Conservation (phyloP, 2,329 filamentous ascomycete genomes). For the Fusarium oligoseptatum region DNA sequence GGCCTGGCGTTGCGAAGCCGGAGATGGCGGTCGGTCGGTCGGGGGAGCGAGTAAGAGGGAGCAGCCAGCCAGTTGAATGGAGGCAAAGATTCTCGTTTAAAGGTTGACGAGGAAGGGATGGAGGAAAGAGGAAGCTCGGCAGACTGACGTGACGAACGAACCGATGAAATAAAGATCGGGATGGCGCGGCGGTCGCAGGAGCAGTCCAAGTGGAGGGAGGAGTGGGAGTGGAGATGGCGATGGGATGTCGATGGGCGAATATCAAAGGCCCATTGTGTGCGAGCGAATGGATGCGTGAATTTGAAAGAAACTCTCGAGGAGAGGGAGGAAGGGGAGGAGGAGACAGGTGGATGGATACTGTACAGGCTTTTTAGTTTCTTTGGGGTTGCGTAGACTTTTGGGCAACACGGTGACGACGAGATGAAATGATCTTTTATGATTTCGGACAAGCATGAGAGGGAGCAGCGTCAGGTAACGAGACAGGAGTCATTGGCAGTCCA, state of each 20-base stretch:
- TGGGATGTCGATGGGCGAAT: conserved; percentile 16
- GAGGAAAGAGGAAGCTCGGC: not conserved
- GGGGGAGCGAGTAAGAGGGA: not conserved
- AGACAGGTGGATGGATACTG: not conserved
- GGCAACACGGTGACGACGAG: conserved; percentile 6
- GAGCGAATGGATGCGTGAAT: not conserved
- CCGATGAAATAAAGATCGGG: conserved; percentile 20
- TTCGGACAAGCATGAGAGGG: conserved; percentile 7
- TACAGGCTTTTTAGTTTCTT: not conserved
- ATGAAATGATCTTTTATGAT: conserved; percentile 17
- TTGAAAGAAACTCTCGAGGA: not conserved
- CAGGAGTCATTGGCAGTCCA: not conserved
- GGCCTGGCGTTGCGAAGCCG: conserved; percentile 20
- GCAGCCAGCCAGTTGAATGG: not conserved
- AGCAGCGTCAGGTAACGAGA: conserved; percentile 13
- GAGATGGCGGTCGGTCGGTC: conserved; percentile 6
- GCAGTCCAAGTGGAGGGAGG: conserved; percentile 29
- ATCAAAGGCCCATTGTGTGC: conserved; percentile 30
- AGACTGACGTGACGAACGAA: conserved; percentile 11
- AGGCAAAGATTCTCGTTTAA: not conserved
- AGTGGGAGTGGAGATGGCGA: conserved; percentile 37
- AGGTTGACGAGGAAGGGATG: not conserved
- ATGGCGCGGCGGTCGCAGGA: conserved; percentile 25
- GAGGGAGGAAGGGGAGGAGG: not conserved
- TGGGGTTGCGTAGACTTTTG: conserved; percentile 28